Evolutionary conservation across 208 protist genomes (phyloP).

Genomic region (Angomonas ambiguus): DNA sequence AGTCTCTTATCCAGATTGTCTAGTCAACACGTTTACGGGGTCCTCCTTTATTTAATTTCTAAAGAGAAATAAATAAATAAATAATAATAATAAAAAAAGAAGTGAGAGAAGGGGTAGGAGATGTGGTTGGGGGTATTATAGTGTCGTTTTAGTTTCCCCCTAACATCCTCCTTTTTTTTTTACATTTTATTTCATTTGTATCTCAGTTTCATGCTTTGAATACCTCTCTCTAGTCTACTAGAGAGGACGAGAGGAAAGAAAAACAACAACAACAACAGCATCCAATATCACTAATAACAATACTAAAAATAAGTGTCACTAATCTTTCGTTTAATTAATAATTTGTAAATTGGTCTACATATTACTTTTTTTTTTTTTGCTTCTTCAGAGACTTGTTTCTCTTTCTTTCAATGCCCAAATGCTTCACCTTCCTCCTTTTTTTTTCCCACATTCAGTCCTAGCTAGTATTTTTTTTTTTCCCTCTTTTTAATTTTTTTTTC

Average conservation of each 20-base stretch:
- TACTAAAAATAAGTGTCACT: neutral
- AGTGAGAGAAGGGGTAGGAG: neutral
- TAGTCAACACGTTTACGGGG: neutral
- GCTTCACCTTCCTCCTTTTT: neutral
- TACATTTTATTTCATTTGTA: neutral
- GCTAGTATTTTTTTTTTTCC: neutral
- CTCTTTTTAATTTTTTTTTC: conserved; percentile 11
- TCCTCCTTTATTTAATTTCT: conserved; percentile 1
- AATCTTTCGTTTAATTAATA: too few relatives aligned
- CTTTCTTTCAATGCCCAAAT: too few relatives aligned
- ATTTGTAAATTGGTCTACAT: neutral
- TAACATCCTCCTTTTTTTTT: neutral
- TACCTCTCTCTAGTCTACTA: too few relatives aligned
- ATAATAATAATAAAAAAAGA: neutral
- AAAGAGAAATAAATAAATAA: neutral
- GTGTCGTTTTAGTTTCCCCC: too few relatives aligned
- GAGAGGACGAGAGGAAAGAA: too few relatives aligned
- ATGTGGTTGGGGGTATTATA: too few relatives aligned
- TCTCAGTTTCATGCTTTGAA: too few relatives aligned
- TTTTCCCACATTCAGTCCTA: neutral
- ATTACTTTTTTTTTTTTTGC: conserved; percentile 1
- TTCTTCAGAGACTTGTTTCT: neutral
- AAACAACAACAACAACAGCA: neutral
- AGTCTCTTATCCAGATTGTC: neutral
- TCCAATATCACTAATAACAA: too few relatives aligned